Conservation (phyloP, 257 asterid genomes). For the Eucommia ulmoides region DNA sequence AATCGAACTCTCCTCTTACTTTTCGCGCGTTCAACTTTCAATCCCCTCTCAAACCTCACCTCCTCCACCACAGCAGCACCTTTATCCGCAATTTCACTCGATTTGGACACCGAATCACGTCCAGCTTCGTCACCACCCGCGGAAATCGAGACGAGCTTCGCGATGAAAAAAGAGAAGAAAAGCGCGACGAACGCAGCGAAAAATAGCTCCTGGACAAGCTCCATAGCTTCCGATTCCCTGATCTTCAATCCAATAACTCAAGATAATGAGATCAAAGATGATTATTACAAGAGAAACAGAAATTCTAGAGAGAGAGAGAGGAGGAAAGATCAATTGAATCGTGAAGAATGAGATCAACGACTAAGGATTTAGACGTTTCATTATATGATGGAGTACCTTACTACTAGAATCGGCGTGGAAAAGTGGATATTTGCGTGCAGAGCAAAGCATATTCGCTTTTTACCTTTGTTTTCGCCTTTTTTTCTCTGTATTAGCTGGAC, state of each 20-base stretch:
- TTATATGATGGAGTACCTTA: too few relatives aligned
- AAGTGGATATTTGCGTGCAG: too few relatives aligned
- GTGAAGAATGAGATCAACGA: too few relatives aligned
- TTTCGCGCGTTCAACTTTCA: constrained; percentile 22
- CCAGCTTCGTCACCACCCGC: not conserved
- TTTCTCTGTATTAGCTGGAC: too few relatives aligned
- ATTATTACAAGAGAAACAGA: not conserved
- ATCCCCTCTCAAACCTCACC: constrained; percentile 15
- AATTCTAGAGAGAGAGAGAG: too few relatives aligned
- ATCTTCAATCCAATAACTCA: not conserved
- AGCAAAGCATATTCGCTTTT: too few relatives aligned
- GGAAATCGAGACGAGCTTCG: not conserved
- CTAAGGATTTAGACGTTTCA: too few relatives aligned
- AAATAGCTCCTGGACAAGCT: not conserved
- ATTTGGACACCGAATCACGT: not conserved
- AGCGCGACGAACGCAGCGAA: not conserved
- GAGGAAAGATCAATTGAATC: too few relatives aligned
- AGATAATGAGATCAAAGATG: not conserved
- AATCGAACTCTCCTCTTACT: constrained; percentile 34
- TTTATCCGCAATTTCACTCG: not conserved
- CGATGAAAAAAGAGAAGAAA: not conserved
- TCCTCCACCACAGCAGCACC: constrained; percentile 13
- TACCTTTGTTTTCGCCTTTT: too few relatives aligned
- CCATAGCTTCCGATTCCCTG: not conserved
- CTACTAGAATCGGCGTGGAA: too few relatives aligned